Percentiles rank a stretch among this genome's conserved stretches.
These are phyloP conservation scores for Lathyrus oleraceus DNA, from an alignment of 306 rosid species.

Conservation along the genomic window DNA sequence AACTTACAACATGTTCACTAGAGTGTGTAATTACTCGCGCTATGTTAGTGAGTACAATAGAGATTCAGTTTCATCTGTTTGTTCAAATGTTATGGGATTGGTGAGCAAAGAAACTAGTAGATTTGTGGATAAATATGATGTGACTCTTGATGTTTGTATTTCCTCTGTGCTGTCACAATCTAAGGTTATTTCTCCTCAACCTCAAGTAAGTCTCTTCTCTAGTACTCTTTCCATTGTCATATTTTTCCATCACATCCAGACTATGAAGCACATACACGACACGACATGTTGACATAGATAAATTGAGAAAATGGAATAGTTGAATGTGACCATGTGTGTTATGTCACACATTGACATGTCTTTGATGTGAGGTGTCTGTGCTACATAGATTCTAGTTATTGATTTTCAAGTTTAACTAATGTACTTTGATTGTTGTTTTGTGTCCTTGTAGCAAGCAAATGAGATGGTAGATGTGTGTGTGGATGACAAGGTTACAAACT, in stretches of 20 bases:
- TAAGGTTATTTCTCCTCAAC: constrained; percentile 52
- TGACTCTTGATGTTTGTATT: constrained; percentile 79
- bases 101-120: constrained; percentile 76
- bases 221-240: neutral
- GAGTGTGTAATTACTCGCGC: constrained; percentile 48
- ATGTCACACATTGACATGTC: neutral
- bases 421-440: neutral
- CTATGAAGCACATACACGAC: neutral
- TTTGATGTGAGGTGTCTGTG: neutral
- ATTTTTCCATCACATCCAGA: neutral
- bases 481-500: constrained; percentile 84
- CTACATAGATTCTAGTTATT: neutral
- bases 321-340: neutral
- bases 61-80: constrained; percentile 49
- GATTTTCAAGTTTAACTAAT: constrained; percentile 26
- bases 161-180: constrained; percentile 69
- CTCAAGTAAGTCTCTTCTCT: constrained; percentile 43
- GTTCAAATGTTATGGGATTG: constrained; percentile 61
- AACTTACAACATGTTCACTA: constrained; percentile 49
- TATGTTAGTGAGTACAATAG: constrained; percentile 52
- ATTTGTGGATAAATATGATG: constrained; percentile 74
- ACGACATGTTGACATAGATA: neutral
- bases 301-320: neutral
- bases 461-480: constrained; percentile 89
- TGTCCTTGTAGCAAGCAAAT: constrained; percentile 56